Percentiles rank a stretch among this genome's conserved stretches.
Evolutionary conservation across 2,329 filamentous ascomycete genomes (phyloP).

Genomic region (Tolypocladium endophyticum): DNA sequence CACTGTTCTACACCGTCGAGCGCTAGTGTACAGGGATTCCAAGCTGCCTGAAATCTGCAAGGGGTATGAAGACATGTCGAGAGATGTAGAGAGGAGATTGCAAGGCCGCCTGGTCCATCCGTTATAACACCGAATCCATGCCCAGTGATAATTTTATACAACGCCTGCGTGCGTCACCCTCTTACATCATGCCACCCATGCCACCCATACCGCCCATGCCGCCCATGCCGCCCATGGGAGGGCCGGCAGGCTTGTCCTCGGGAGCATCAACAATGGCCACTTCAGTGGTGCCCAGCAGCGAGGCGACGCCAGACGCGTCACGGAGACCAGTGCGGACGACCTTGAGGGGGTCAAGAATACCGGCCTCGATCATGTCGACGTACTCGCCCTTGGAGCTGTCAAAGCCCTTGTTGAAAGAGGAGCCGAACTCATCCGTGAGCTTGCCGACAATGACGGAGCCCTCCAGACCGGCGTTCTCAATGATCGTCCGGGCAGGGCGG

Average conservation of each 20-base stretch:
- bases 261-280: conserved; percentile 94
- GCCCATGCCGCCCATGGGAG: conserved; percentile 54
- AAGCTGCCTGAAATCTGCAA: conserved; percentile 16
- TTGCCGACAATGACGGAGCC: conserved; percentile 96
- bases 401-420: conserved; percentile 96
- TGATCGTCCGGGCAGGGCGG: conserved; percentile 84
- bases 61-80: conserved; percentile 17
- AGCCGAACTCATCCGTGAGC: conserved; percentile 84
- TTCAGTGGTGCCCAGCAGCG: conserved; percentile 93
- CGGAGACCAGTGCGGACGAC: conserved; percentile 93
- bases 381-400: conserved; percentile 96
- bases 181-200: conserved; percentile 56
- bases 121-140: conserved; percentile 39
- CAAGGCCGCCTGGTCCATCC: conserved; percentile 18
- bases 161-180: conserved; percentile 11
- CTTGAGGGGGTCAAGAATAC: conserved; percentile 99
- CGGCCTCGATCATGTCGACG: conserved; percentile 93
- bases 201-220: conserved; percentile 55
- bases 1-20: conserved; percentile 17
- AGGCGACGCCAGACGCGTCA: conserved; percentile 92
- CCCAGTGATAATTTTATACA: conserved; percentile 20
- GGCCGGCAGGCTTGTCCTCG: conserved; percentile 71
- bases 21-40: conserved; percentile 23
- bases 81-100: conserved; percentile 23
- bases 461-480: conserved; percentile 95